These are phyloP conservation scores for Cladosporium cucumerinum DNA, from an alignment of 2,329 filamentous ascomycete genomes.

Conservation along the genomic window DNA sequence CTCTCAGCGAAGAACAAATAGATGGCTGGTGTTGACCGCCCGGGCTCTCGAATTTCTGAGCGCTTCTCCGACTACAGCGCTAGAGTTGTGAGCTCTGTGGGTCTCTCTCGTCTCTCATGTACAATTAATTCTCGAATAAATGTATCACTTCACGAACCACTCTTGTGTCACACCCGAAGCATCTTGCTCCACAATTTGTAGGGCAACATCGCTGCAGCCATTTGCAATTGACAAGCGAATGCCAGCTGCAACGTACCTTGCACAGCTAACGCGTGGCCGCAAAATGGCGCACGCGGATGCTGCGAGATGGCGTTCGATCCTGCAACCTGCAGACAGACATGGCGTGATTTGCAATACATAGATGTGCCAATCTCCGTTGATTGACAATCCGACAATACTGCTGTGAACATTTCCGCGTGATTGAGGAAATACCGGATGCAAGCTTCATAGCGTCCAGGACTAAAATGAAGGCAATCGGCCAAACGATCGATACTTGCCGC, in stretches of 20 bases:
- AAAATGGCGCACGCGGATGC: background rate
- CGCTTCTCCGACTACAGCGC: background rate
- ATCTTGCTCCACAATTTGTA: background rate
- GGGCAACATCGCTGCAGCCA: background rate
- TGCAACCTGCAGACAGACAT: background rate
- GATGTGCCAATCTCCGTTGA: background rate
- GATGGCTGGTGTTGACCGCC: background rate
- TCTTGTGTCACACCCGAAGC: background rate
- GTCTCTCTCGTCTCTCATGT: background rate
- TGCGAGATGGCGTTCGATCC: background rate
- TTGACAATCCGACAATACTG: background rate
- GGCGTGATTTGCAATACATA: background rate
- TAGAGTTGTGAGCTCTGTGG: background rate
- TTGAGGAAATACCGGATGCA: background rate
- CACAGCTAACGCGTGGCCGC: slow-evolving; percentile 3
- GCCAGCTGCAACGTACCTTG: background rate
- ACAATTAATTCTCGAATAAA: background rate
- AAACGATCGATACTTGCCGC: background rate
- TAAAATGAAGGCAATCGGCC: background rate
- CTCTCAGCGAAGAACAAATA: slow-evolving; percentile 4
- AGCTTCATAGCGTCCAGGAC: background rate
- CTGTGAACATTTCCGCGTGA: background rate
- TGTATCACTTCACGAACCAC: background rate
- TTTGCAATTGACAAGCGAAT: no score
- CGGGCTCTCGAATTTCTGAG: background rate